Evolutionary conservation across 176 grass and related monocot genomes (phyloP), one percentile per base, ranked within the genome.

Genomic region (Cenchrus purpureus): DNA sequence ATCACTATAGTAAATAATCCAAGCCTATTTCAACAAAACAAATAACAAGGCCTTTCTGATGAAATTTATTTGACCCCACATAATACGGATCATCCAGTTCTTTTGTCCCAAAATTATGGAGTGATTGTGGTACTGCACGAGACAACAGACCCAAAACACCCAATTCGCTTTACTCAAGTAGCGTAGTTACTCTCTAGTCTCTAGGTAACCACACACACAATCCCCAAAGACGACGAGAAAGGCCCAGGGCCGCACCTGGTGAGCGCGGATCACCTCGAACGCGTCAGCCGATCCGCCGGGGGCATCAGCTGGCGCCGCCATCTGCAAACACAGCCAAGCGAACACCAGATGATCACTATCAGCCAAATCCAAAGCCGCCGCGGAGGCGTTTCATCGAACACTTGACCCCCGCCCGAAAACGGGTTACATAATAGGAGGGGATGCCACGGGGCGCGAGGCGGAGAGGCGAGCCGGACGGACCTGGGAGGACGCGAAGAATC

Each of bases 231-330:
- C 59, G 28, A 43, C 7, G 44, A 78, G 44, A 37, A 68, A 81
- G 25, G 10, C 16, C 7, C 85, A 81, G 65, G 13, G 20, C 15
- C 45, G 37, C 46, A 98, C 92, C 95, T 98, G 91, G 76, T 95
- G 95, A 88, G 83, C 89, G 19, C 88, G 88, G 86, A 97, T 92
- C 84, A 85, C 78, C 89, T 97, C 95, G 52, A 94, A 97, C 22
- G 84, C 73, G 63, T 97, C 90, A 2, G 78, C 62, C 2, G 89
- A 81, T 79, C 80, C 74, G 2, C 76, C 83, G 0, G 79, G 67
- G 22, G 75, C 80, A 85, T 92, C 93, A 5, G 89, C 79, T 67
- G 84, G 79, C 14, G 84, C 89, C 11, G 89, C 84, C 91, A 94
- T 90, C 91, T 91, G 91, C 61, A 87, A 3, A 76, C 69, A 37